Conservation (phyloP, 345 rosid species). For the Melaleuca alternifolia region DNA sequence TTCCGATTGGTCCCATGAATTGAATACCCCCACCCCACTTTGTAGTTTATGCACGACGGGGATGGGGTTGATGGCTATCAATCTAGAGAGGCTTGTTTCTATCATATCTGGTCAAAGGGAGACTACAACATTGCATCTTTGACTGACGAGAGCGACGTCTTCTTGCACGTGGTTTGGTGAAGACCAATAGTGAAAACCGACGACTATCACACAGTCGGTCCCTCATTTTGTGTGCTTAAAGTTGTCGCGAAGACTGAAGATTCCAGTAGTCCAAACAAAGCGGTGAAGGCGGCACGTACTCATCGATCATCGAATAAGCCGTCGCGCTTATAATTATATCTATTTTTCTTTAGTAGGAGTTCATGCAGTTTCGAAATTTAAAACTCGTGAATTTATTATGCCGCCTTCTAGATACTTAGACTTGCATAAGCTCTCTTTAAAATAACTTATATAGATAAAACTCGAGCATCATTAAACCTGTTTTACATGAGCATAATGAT, state of each 20-base stretch:
- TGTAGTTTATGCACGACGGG: background rate
- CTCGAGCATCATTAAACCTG: background rate
- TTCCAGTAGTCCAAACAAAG: background rate
- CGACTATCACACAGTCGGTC: background rate
- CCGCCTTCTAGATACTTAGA: background rate
- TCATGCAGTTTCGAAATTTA: background rate
- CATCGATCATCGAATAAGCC: background rate
- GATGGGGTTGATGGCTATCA: background rate
- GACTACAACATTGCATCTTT: background rate
- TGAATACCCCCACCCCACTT: background rate
- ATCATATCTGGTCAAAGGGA: background rate
- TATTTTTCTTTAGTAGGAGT: background rate
- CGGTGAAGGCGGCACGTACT: background rate
- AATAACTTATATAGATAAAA: background rate
- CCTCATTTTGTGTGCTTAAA: background rate
- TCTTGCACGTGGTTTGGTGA: background rate
- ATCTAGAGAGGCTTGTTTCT: background rate
- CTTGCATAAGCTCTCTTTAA: background rate
- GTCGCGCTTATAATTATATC: background rate
- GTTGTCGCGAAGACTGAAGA: background rate
- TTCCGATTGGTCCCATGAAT: background rate
- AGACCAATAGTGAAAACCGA: background rate
- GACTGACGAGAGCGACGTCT: background rate
- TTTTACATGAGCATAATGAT: background rate
- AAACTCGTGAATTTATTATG: background rate